Percentiles rank a stretch among this genome's conserved stretches.
phyloP scores from a whole-genome alignment of 257 asterid genomes.

The Gynochthodes officinalis region DNA sequence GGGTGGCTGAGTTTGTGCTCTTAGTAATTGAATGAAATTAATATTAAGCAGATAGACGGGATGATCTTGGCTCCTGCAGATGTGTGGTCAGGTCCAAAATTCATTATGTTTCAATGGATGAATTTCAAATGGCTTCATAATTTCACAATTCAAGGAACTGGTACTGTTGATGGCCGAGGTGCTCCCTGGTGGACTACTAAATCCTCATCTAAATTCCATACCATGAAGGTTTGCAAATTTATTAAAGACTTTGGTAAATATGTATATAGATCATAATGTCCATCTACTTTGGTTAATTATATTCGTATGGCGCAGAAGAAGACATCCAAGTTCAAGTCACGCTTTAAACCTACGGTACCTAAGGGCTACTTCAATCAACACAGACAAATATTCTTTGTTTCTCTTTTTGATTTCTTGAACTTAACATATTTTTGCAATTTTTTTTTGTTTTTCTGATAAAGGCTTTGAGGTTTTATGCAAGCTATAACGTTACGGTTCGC shows the following conservation, averaged over 20 bases:
- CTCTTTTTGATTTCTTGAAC: no score
- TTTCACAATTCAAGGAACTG: slow-evolving; percentile 72
- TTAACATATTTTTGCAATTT: background rate
- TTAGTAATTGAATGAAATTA: background rate
- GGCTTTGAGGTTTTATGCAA: slow-evolving; percentile 74
- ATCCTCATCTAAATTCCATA: slow-evolving; percentile 39
- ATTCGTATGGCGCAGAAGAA: slow-evolving; percentile 58
- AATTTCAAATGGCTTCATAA: slow-evolving; percentile 69
- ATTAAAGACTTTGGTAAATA: no score
- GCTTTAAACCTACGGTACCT: slow-evolving; percentile 65
- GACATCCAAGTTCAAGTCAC: slow-evolving; percentile 31
- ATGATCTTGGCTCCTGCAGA: slow-evolving; percentile 56
- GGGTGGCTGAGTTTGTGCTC: background rate
- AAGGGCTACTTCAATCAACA: slow-evolving; percentile 16
- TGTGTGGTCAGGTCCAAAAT: slow-evolving; percentile 62
- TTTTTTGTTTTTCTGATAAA: slow-evolving; percentile 7
- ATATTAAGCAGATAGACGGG: slow-evolving; percentile 58
- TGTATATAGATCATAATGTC: no score
- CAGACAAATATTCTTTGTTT: no score
- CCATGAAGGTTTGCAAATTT: slow-evolving; percentile 29
- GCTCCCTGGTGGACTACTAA: slow-evolving; percentile 71
- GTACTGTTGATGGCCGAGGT: slow-evolving; percentile 80
- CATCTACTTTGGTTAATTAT: no score
- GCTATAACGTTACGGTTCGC: slow-evolving; percentile 50
- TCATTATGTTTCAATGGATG: slow-evolving; percentile 69